These are phyloP conservation scores for Psilocybe cubensis DNA, from an alignment of 768 basidiomycete genomes.

Conservation along the genomic window DNA sequence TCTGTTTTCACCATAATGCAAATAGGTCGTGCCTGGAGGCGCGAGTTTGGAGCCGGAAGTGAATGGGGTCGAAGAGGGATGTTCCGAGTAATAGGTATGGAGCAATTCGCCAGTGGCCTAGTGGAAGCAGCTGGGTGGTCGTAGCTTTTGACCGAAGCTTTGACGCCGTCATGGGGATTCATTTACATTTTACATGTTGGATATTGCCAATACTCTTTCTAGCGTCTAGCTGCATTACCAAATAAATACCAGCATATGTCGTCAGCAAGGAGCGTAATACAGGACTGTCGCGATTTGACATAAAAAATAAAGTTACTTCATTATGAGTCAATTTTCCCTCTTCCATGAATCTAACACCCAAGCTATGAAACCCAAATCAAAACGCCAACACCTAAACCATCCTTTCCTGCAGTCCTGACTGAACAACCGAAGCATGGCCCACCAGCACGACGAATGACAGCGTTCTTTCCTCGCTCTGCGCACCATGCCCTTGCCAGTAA, in stretches of 20 bases:
- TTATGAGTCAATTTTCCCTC: no score
- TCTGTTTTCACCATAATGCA: not conserved
- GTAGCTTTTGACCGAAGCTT: not conserved
- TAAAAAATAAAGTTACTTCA: no score
- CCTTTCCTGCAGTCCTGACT: not conserved
- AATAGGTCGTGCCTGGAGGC: constrained; percentile 66
- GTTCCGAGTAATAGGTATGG: constrained; percentile 66
- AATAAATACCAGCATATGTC: no score
- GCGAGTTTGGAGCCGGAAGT: constrained; percentile 66
- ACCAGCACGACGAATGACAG: not conserved
- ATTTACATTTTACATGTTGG: no score
- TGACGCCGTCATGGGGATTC: no score
- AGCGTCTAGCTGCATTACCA: no score
- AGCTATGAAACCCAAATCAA: not conserved
- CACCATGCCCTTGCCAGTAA: not conserved
- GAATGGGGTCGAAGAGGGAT: constrained; percentile 51
- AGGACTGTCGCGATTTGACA: no score
- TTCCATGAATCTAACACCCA: not conserved
- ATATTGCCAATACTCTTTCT: no score
- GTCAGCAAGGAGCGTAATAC: no score
- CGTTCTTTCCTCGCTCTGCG: not conserved
- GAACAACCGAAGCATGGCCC: not conserved
- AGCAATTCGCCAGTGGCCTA: constrained; percentile 65
- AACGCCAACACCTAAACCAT: not conserved
- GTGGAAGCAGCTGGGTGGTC: constrained; percentile 40